Percentiles rank a stretch among this genome's conserved stretches.
Evolutionary conservation across 1,284 basidiomycete genomes (phyloP).

Genomic region (Sanghuangporus sanghuang): DNA sequence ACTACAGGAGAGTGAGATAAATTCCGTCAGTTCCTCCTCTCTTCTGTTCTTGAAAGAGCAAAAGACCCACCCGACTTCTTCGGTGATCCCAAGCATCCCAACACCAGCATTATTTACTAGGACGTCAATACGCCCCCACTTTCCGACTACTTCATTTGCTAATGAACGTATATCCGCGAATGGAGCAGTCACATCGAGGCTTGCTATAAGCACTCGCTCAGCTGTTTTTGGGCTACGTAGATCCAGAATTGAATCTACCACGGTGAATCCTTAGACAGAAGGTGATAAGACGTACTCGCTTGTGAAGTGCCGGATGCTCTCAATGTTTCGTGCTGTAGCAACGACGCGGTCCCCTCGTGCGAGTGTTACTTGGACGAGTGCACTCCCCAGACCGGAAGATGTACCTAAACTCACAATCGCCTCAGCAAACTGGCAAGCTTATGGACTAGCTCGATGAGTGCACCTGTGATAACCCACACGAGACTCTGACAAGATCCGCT

Average conservation of each 20-base stretch:
- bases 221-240: not conserved
- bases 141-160: conserved; percentile 36
- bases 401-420: conserved; percentile 34
- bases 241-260: not conserved
- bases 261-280: too few relatives aligned
- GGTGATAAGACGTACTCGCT: not conserved
- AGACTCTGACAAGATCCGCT: not conserved
- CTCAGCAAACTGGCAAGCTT: not conserved
- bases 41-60: not conserved
- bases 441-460: not conserved
- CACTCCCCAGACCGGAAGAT: conserved; percentile 55
- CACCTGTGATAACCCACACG: not conserved
- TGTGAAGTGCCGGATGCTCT: conserved; percentile 27
- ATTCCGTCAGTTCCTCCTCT: not conserved
- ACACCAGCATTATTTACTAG: conserved; percentile 57
- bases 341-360: conserved; percentile 46
- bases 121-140: conserved; percentile 52
- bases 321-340: conserved; percentile 35
- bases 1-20: conserved; percentile 16
- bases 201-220: conserved; percentile 22
- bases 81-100: conserved; percentile 31
- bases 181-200: conserved; percentile 34
- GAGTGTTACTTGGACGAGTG: conserved; percentile 42
- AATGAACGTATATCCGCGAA: conserved; percentile 29
- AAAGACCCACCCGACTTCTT: conserved; percentile 32